Base-by-base conservation (phyloP, 306 rosid species). In the Inga oerstediana region DNA sequence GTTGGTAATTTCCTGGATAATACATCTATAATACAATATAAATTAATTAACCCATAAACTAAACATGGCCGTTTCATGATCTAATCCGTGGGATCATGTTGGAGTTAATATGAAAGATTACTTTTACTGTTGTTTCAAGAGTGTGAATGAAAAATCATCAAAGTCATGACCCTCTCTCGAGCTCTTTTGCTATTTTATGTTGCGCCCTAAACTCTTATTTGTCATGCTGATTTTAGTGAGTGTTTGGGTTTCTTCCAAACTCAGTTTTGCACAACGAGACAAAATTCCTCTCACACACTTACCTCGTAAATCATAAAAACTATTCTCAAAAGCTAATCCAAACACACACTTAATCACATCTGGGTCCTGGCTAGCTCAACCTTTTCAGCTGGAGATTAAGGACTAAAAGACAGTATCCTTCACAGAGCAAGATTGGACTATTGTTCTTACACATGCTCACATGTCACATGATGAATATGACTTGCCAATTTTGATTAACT, bases 391-490 rank as follows among this genome's bases (percentile, higher is more conserved):
- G 76, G 69, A 52, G 62, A 56, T 56, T 70, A 15, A 81, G 51
- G 22, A 72, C 76, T 37, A 44, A 59, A 39, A 59, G 51, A 68
- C 49, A 35, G 61, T 39, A 71, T 59, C 77, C 68, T 84, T 39
- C 82, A 91, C 92, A 90, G 92, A 78, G 24, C 75, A 80, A 79
- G 89, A 83, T 70, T 62, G 79, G 82, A 88, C 82, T 85, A 74
- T 89, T 89, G 87, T 89, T 90, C 83, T 84, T 83, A 82, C 88
- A 87, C 83, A 86, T 83, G 77, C 87, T 77, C 88, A 79, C 90
- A 85, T 75, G 90, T 88, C 87, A 73, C 74, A 82, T 79, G 70
- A 77, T 74, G 86, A 84, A 75, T 67, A 39, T 80, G 80, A 87
- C 79, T 45, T 74, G 30, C 79, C 41, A 72, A 22, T 65, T 72